Percentiles rank a stretch among this genome's conserved stretches.
Evolutionary conservation across 768 basidiomycete species (phyloP).

Genomic region (Aureoboletus auriporus): DNA sequence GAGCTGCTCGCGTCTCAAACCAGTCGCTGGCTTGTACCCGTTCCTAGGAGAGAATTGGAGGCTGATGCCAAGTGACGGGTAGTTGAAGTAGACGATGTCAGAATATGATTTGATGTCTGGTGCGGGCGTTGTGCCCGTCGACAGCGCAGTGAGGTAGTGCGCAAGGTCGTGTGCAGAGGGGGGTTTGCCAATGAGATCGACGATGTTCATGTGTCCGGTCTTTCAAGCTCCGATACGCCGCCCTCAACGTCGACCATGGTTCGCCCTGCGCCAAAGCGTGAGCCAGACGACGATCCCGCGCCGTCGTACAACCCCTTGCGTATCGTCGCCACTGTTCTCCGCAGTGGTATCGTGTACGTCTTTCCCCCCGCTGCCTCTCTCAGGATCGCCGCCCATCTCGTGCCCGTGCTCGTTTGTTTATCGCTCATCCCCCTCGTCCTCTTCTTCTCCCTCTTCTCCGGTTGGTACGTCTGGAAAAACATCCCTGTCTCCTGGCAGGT

Average conservation of each 20-base stretch:
- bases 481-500: conserved; percentile 68
- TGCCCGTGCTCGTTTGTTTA: conserved; percentile 61
- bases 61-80: conserved; percentile 74
- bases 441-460: conserved; percentile 60
- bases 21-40: conserved; percentile 56
- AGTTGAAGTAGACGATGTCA: conserved; percentile 87
- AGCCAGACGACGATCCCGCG: conserved; percentile 10
- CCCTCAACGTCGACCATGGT: conserved; percentile 15
- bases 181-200: conserved; percentile 46
- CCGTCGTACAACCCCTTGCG: conserved; percentile 1
- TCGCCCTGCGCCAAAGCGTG: conserved; percentile 18
- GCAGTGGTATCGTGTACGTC: conserved; percentile 5
- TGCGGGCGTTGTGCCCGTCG: conserved; percentile 15
- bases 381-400: conserved; percentile 51
- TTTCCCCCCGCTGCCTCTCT: conserved; percentile 13
- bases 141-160: conserved; percentile 40
- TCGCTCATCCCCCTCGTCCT: conserved; percentile 60
- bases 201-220: conserved; percentile 11
- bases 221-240: conserved; percentile 23
- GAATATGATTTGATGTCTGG: conserved; percentile 77
- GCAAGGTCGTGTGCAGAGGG: conserved; percentile 46
- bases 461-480: conserved; percentile 71
- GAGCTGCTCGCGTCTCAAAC: conserved; percentile 43
- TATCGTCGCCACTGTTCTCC: not conserved
- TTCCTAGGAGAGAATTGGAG: conserved; percentile 66